These are phyloP conservation scores for Phytomonas sp. DNA, from an alignment of 208 protist genomes.

Conservation along the genomic window DNA sequence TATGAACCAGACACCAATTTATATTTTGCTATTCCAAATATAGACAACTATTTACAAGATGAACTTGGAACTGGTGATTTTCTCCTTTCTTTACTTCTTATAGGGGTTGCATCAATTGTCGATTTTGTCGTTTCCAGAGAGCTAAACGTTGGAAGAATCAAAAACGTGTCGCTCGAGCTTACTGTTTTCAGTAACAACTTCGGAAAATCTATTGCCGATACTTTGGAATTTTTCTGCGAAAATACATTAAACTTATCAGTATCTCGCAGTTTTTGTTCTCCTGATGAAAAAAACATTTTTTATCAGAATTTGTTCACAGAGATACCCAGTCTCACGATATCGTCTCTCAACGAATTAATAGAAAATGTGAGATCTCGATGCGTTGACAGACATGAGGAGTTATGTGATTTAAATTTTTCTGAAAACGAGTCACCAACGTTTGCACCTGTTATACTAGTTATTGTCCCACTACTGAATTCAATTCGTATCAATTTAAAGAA, in stretches of 20 bases:
- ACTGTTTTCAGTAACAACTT: slow-evolving; percentile 19
- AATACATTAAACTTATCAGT: slow-evolving; percentile 32
- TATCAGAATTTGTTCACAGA: background rate
- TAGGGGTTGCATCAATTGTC: slow-evolving; percentile 22
- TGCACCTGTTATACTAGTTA: slow-evolving; percentile 27
- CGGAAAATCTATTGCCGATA: slow-evolving; percentile 21
- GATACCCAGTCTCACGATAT: background rate
- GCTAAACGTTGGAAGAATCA: slow-evolving; percentile 10
- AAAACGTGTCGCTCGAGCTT: slow-evolving; percentile 24
- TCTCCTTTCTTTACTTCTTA: slow-evolving; percentile 40
- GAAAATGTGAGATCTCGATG: slow-evolving; percentile 17
- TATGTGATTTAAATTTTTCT: slow-evolving; percentile 17
- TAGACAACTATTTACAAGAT: slow-evolving; percentile 29
- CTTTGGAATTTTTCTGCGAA: slow-evolving; percentile 40
- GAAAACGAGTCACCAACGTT: background rate
- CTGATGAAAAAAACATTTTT: background rate
- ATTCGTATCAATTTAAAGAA: slow-evolving; percentile 21
- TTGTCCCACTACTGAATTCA: slow-evolving; percentile 22
- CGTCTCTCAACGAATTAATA: slow-evolving; percentile 15
- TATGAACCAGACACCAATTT: slow-evolving; percentile 2
- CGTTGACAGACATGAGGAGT: slow-evolving; percentile 19
- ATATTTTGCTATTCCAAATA: slow-evolving; percentile 25
- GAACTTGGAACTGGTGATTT: slow-evolving; percentile 26
- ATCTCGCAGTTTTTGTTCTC: slow-evolving; percentile 8
- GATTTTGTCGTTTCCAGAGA: slow-evolving; percentile 19